Percentiles rank a stretch among this genome's conserved stretches.
Conservation (phyloP, 306 rosid species). For the Glycine tomentella region DNA sequence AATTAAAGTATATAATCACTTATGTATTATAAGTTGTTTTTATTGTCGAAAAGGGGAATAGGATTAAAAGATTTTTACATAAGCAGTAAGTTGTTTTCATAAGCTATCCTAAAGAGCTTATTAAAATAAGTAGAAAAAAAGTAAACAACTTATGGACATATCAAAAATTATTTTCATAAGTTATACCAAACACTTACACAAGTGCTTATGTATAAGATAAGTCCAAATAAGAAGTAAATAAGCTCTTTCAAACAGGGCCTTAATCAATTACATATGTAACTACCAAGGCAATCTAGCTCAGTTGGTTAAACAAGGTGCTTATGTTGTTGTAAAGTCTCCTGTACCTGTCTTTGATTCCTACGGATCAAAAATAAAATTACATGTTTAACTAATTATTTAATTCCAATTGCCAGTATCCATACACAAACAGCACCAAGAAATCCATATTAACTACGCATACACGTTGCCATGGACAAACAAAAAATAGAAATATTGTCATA, state of each 20-base stretch:
- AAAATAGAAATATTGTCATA: background rate
- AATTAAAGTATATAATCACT: background rate
- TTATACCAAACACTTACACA: background rate
- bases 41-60: too few species aligned
- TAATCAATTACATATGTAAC: background rate
- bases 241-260: too few species aligned
- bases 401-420: conserved; percentile 28
- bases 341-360: too few species aligned
- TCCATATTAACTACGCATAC: background rate
- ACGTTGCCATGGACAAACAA: background rate
- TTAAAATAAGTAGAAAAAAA: too few species aligned
- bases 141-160: too few species aligned
- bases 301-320: too few species aligned
- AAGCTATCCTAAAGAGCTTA: background rate
- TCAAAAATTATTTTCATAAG: too few species aligned
- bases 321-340: too few species aligned
- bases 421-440: conserved; percentile 4
- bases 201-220: too few species aligned
- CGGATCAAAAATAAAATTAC: too few species aligned
- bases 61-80: background rate
- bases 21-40: too few species aligned
- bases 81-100: background rate
- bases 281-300: background rate
- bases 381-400: background rate
- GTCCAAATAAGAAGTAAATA: too few species aligned